phyloP scores from a whole-genome alignment of 129 eudicot genomes.

The Dittrichia graveolens region DNA sequence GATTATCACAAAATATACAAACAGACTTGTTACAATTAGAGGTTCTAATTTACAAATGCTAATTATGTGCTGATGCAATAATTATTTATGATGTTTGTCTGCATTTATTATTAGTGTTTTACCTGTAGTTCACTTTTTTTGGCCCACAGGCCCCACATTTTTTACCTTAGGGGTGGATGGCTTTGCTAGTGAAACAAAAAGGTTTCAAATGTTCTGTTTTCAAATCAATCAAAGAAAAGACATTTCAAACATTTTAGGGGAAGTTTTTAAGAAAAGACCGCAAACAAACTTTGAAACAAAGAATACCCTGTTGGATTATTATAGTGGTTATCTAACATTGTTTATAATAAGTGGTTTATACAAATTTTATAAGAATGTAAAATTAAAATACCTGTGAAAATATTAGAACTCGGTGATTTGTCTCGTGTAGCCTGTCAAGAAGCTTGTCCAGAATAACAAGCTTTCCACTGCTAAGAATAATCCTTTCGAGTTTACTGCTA shows the following conservation, averaged over 20 bases:
- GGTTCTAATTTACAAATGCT: too few relatives aligned
- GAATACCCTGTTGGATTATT: not conserved
- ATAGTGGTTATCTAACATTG: conserved; percentile 11
- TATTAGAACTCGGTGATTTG: conserved; percentile 94
- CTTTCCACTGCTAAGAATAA: conserved; percentile 94
- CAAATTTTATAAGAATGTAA: not conserved
- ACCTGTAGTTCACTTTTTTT: too few relatives aligned
- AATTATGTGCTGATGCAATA: too few relatives aligned
- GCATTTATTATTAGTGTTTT: too few relatives aligned
- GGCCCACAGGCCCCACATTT: too few relatives aligned
- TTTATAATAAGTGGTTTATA: conserved; percentile 2
- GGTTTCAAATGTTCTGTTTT: too few relatives aligned
- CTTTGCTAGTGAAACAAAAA: too few relatives aligned
- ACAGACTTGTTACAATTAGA: too few relatives aligned
- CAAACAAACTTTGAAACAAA: not conserved
- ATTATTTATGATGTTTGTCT: too few relatives aligned
- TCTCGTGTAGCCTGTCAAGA: conserved; percentile 82
- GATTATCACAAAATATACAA: too few relatives aligned
- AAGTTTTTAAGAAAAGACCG: conserved; percentile 6
- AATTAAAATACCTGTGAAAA: conserved; percentile 76
- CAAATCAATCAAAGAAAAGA: not conserved
- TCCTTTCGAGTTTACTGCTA: conserved; percentile 86
- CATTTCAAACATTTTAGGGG: conserved; percentile 5
- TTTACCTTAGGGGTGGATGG: too few relatives aligned
- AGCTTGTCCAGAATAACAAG: conserved; percentile 93